A percentile compares a stretch with the other conserved stretches of the same genome.
phyloP scores from a whole-genome alignment of 352 stramenopile genomes.

The Phytophthora tentaculata region DNA sequence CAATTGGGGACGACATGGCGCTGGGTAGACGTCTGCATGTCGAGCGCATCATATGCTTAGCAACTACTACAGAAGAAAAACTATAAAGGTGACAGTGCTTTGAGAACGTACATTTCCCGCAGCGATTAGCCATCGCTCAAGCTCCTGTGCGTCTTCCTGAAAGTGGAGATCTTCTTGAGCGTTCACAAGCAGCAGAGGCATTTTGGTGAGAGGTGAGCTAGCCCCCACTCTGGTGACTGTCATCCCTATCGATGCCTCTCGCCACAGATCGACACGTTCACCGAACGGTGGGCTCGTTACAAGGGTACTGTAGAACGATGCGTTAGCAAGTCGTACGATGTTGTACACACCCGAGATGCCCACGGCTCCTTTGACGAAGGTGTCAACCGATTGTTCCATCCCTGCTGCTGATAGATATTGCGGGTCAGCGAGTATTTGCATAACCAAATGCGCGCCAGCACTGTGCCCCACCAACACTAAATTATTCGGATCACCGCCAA shows the following conservation, averaged over 20 bases:
- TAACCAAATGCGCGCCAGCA: slow-evolving; percentile 79
- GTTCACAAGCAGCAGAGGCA: slow-evolving; percentile 66
- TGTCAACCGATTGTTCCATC: slow-evolving; percentile 37
- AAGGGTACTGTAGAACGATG: slow-evolving; percentile 70
- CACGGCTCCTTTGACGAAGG: slow-evolving; percentile 60
- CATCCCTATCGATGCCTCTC: slow-evolving; percentile 69
- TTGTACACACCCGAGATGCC: slow-evolving; percentile 90
- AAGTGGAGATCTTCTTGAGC: slow-evolving; percentile 87
- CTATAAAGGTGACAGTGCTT: neutral
- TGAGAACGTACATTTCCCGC: slow-evolving; percentile 55
- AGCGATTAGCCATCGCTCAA: slow-evolving; percentile 62
- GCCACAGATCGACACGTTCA: slow-evolving; percentile 65
- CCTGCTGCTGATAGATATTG: slow-evolving; percentile 50
- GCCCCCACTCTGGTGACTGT: slow-evolving; percentile 45
- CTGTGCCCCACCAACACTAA: slow-evolving; percentile 78
- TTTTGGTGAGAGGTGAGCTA: slow-evolving; percentile 53
- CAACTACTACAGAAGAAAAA: neutral
- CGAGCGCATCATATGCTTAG: slow-evolving; percentile 9
- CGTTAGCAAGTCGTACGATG: slow-evolving; percentile 80
- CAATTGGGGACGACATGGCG: slow-evolving; percentile 50
- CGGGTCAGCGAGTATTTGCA: slow-evolving; percentile 71
- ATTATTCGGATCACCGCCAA: slow-evolving; percentile 67
- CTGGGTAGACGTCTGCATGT: slow-evolving; percentile 40
- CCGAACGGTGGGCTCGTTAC: slow-evolving; percentile 78
- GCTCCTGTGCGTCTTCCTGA: slow-evolving; percentile 67